Percentiles rank a stretch among this genome's conserved stretches.
These are phyloP conservation scores for Cladorrhinum sp. DNA, from an alignment of 2,329 filamentous ascomycete species.

Conservation along the genomic window DNA sequence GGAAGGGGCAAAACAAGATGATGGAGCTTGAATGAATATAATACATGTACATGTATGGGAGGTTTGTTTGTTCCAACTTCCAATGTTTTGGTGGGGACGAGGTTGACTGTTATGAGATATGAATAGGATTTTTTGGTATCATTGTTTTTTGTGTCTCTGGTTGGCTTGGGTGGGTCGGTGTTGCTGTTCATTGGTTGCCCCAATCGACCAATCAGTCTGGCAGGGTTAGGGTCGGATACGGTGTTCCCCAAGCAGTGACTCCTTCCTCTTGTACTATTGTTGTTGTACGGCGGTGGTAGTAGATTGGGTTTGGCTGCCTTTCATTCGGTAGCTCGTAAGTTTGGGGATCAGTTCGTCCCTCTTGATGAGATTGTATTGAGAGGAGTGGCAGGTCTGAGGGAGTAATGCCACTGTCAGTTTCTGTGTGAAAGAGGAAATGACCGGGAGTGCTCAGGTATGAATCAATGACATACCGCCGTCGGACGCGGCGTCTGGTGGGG, in stretches of 20 bases:
- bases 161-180: too few species aligned
- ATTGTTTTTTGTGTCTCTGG: too few species aligned
- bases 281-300: background rate
- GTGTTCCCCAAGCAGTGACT: background rate
- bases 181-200: too few species aligned
- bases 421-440: background rate
- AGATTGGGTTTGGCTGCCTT: background rate
- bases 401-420: background rate
- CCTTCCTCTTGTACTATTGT: background rate
- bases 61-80: background rate
- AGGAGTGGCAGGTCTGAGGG: background rate
- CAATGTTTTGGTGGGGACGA: background rate
- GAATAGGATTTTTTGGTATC: background rate
- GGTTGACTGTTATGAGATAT: background rate
- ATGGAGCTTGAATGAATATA: background rate
- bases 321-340: background rate
- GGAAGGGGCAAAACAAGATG: too few species aligned
- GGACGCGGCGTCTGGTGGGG: too few species aligned
- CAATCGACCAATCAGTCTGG: too few species aligned
- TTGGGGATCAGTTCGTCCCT: background rate
- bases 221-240: background rate
- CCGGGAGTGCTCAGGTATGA: too few species aligned
- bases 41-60: background rate
- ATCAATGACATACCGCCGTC: too few species aligned
- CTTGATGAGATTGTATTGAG: background rate